Conservation (phyloP, 805 yeast species). For the Metschnikowia picachoensis region DNA sequence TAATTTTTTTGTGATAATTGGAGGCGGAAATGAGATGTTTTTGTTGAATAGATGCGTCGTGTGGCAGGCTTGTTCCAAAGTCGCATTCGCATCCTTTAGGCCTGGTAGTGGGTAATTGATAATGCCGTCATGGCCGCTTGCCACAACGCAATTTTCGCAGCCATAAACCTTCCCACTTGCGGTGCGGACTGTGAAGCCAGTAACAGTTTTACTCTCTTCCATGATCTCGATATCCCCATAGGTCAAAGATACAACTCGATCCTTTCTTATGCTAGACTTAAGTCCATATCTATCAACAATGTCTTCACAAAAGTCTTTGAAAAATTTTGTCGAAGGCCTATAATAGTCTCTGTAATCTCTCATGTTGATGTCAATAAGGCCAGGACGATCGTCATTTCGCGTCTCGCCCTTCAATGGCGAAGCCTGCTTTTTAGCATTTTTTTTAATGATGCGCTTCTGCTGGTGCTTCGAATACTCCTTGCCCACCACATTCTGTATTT, state of each 20-base stretch:
- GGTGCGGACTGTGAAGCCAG: conserved; percentile 33
- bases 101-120: conserved; percentile 29
- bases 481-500: conserved; percentile 42
- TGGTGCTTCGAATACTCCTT: conserved; percentile 43
- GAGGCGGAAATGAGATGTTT: conserved; percentile 23
- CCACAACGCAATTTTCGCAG: conserved; percentile 31
- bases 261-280: conserved; percentile 27
- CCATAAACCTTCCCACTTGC: conserved; percentile 29
- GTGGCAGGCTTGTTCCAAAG: conserved; percentile 29
- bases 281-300: conserved; percentile 32
- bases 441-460: conserved; percentile 27
- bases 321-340: conserved; percentile 39
- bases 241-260: conserved; percentile 29
- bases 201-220: conserved; percentile 22
- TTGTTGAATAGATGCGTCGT: conserved; percentile 33
- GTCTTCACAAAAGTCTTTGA: conserved; percentile 36
- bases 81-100: conserved; percentile 14
- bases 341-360: conserved; percentile 43
- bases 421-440: conserved; percentile 17
- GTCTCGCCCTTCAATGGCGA: conserved; percentile 11
- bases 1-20: conserved; percentile 14
- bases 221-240: conserved; percentile 24
- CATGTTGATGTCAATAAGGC: conserved; percentile 40
- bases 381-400: conserved; percentile 26
- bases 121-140: conserved; percentile 35